These are phyloP conservation scores for Hydnomerulius pinastri DNA, from an alignment of 768 basidiomycete genomes.

Conservation along the genomic window DNA sequence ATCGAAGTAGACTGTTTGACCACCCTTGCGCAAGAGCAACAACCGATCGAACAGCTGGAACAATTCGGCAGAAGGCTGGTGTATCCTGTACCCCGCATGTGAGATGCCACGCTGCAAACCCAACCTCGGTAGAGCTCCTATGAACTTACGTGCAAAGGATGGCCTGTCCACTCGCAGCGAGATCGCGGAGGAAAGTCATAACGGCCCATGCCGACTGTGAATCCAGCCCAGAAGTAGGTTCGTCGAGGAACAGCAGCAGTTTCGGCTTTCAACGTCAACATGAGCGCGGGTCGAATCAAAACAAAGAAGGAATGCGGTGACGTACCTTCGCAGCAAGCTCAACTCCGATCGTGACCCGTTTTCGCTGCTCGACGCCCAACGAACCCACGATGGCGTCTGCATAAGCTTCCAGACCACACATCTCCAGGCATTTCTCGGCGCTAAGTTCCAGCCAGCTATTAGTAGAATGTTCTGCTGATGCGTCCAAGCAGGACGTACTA, in stretches of 20 bases:
- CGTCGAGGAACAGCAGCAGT: conserved; percentile 58
- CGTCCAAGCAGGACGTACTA: conserved; percentile 64
- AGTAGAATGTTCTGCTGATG: too few relatives aligned
- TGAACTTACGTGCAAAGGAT: conserved; percentile 58
- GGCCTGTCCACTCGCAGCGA: conserved; percentile 54
- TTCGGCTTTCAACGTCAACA: conserved; percentile 33
- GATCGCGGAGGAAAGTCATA: conserved; percentile 48
- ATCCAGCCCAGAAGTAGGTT: conserved; percentile 60
- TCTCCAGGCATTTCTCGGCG: conserved; percentile 58
- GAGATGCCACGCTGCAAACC: not conserved
- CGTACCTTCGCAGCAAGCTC: conserved; percentile 57
- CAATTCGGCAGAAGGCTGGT: conserved; percentile 46
- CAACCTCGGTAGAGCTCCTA: too few relatives aligned
- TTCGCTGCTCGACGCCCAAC: conserved; percentile 48
- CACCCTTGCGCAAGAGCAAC: conserved; percentile 53
- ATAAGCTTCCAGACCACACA: conserved; percentile 63
- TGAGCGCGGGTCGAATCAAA: not conserved
- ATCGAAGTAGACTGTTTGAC: conserved; percentile 72
- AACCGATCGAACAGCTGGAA: conserved; percentile 56
- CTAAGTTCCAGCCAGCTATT: too few relatives aligned
- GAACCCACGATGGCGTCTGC: conserved; percentile 69
- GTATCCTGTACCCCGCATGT: conserved; percentile 5
- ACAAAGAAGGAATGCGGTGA: not conserved
- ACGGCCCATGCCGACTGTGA: conserved; percentile 55
- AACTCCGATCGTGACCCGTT: conserved; percentile 61